phyloP scores from a whole-genome alignment of 192 early-diverging fungal genomes.

The Radiomyces spectabilis region DNA sequence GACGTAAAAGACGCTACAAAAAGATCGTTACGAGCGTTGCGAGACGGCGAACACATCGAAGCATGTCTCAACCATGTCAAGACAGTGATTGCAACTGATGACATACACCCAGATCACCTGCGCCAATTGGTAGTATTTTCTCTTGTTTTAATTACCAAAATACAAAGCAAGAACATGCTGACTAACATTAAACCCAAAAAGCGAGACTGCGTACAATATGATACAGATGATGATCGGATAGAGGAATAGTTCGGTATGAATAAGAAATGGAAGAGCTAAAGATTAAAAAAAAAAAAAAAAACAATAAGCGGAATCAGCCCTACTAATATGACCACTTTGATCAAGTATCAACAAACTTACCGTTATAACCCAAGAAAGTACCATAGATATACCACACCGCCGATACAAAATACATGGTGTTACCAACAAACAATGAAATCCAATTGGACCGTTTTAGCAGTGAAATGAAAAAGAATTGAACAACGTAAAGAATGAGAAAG shows the following conservation, averaged over 20 bases:
- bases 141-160: too few relatives aligned
- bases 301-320: neutral
- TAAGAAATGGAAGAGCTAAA: conserved; percentile 86
- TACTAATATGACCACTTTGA: neutral
- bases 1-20: too few relatives aligned
- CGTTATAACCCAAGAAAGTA: conserved; percentile 92
- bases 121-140: too few relatives aligned
- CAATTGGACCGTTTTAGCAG: conserved; percentile 70
- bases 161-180: conserved; percentile 67
- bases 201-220: conserved; percentile 48
- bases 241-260: conserved; percentile 82
- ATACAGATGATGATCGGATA: conserved; percentile 73
- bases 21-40: too few relatives aligned
- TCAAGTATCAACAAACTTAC: conserved; percentile 32
- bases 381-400: conserved; percentile 77
- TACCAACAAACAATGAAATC: conserved; percentile 80
- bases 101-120: too few relatives aligned
- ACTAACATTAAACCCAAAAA: conserved; percentile 76
- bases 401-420: conserved; percentile 80
- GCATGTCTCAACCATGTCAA: too few relatives aligned
- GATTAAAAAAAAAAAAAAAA: conserved; percentile 1
- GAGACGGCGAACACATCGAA: too few relatives aligned
- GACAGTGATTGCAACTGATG: too few relatives aligned
- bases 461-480: conserved; percentile 91
- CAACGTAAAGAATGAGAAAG: conserved; percentile 79